A percentile compares a stretch with the other conserved stretches of the same genome.
These are phyloP conservation scores for Breviolum minutum DNA, from an alignment of 73 alveolate genomes.

Conservation along the genomic window DNA sequence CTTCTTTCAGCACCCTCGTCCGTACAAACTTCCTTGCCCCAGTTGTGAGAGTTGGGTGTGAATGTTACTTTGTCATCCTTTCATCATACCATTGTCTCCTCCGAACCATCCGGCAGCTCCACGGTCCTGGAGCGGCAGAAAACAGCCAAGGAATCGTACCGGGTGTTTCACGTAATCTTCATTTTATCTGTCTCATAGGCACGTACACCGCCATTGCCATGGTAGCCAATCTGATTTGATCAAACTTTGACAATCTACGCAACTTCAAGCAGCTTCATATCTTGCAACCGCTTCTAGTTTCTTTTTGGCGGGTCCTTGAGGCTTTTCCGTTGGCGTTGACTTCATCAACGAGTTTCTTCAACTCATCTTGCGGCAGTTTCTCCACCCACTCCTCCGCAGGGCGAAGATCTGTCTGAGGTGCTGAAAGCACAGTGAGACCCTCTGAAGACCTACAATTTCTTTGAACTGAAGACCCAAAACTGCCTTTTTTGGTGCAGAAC, in stretches of 20 bases:
- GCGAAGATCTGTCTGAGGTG: not conserved
- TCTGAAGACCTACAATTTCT: not conserved
- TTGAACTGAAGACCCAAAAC: no score
- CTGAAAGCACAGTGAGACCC: not conserved
- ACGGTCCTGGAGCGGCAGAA: constrained; percentile 15
- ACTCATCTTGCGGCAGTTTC: constrained; percentile 77
- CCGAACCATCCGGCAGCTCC: constrained; percentile 45
- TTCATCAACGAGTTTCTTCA: constrained; percentile 25
- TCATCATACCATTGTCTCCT: not conserved
- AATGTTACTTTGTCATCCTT: no score
- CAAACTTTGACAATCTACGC: no score
- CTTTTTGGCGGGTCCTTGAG: not conserved
- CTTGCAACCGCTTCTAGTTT: not conserved
- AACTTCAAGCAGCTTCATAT: no score
- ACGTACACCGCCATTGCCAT: no score
- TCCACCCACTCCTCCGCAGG: constrained; percentile 81
- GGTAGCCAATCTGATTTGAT: no score
- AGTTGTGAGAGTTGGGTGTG: no score
- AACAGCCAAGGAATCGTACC: not conserved
- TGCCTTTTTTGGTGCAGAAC: no score
- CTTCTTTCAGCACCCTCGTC: no score
- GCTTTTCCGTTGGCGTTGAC: constrained; percentile 24
- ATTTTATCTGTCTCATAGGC: no score
- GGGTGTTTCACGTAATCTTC: not conserved
- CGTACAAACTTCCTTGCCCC: no score